Conservation (phyloP, 2,329 filamentous ascomycete genomes). For the Colletotrichum theobromicola region DNA sequence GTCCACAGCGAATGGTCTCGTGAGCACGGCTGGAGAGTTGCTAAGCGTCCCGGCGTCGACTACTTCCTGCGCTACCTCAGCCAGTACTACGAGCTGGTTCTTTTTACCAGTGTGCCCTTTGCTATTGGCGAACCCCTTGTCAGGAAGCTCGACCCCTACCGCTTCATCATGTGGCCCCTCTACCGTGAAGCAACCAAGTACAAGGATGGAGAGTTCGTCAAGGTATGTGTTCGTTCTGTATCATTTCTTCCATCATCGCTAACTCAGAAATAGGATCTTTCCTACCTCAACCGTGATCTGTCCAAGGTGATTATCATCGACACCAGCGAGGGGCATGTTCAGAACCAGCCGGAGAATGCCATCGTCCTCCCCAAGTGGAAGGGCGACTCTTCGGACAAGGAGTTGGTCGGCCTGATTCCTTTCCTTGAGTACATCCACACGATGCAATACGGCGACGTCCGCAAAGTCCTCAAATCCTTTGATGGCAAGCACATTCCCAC, state of each 20-base stretch:
- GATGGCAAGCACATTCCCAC: slow-evolving; percentile 87
- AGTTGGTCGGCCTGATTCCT: slow-evolving; percentile 87
- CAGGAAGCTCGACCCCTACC: slow-evolving; percentile 93
- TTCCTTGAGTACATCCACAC: slow-evolving; percentile 98
- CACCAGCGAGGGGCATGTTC: slow-evolving; percentile 81
- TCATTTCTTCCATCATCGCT: not conserved
- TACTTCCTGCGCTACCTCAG: slow-evolving; percentile 97
- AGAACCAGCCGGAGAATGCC: slow-evolving; percentile 94
- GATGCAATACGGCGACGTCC: slow-evolving; percentile 89
- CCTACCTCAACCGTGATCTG: slow-evolving; percentile 93
- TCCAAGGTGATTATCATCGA: slow-evolving; percentile 96
- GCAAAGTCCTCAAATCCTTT: slow-evolving; percentile 85
- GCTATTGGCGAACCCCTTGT: slow-evolving; percentile 86
- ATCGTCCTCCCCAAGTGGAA: slow-evolving; percentile 91
- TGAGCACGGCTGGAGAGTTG: slow-evolving; percentile 93
- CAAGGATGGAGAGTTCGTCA: slow-evolving; percentile 94
- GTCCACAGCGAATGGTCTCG: slow-evolving; percentile 94
- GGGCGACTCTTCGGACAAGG: slow-evolving; percentile 81
- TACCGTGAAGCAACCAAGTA: slow-evolving; percentile 98
- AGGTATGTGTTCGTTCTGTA: slow-evolving; percentile 59
- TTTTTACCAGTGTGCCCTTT: slow-evolving; percentile 90
- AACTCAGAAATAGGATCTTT: slow-evolving; percentile 73
- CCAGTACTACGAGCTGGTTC: slow-evolving; percentile 96
- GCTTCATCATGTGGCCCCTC: slow-evolving; percentile 92
- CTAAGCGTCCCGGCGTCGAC: slow-evolving; percentile 93